A percentile compares a stretch with the other conserved stretches of the same genome.
phyloP scores from a whole-genome alignment of 1,284 basidiomycete species.

The Quambalaria eucalypti region DNA sequence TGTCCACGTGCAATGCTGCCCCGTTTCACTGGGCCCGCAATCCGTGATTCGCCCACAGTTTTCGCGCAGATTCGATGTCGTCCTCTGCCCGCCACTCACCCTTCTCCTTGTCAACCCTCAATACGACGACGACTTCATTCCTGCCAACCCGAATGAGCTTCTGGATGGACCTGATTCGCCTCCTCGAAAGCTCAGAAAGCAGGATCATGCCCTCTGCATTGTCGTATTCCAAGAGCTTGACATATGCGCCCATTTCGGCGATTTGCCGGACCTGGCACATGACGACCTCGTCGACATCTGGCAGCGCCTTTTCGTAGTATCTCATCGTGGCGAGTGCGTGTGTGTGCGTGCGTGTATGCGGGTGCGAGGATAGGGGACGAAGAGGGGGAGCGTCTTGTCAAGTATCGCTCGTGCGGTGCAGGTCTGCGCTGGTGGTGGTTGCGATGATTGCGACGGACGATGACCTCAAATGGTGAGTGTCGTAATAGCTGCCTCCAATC shows the following conservation, averaged over 20 bases:
- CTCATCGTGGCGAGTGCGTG: conserved; percentile 26
- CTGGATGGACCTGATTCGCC: conserved; percentile 95
- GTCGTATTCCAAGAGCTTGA: conserved; percentile 96
- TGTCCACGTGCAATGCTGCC: too few relatives aligned
- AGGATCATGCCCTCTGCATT: conserved; percentile 99
- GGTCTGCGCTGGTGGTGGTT: too few relatives aligned
- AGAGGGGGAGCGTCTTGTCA: too few relatives aligned
- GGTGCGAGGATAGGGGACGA: too few relatives aligned
- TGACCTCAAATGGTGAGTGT: too few relatives aligned
- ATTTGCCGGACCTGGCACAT: conserved; percentile 99
- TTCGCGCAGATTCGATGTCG: not conserved
- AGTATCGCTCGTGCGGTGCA: too few relatives aligned
- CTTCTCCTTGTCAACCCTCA: conserved; percentile 98
- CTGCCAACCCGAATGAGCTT: conserved; percentile 94
- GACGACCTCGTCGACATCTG: conserved; percentile 79
- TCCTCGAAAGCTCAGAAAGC: conserved; percentile 86
- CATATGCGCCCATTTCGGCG: conserved; percentile 98
- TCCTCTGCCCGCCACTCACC: conserved; percentile 53
- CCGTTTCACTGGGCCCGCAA: too few relatives aligned
- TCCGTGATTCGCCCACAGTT: not conserved
- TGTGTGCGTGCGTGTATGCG: not conserved
- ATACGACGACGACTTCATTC: conserved; percentile 96
- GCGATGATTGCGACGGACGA: too few relatives aligned
- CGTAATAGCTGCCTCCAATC: too few relatives aligned
- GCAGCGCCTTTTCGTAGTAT: conserved; percentile 45